Conservation (phyloP, 495 filamentous ascomycete species). For the Parathielavia hyrcaniae region DNA sequence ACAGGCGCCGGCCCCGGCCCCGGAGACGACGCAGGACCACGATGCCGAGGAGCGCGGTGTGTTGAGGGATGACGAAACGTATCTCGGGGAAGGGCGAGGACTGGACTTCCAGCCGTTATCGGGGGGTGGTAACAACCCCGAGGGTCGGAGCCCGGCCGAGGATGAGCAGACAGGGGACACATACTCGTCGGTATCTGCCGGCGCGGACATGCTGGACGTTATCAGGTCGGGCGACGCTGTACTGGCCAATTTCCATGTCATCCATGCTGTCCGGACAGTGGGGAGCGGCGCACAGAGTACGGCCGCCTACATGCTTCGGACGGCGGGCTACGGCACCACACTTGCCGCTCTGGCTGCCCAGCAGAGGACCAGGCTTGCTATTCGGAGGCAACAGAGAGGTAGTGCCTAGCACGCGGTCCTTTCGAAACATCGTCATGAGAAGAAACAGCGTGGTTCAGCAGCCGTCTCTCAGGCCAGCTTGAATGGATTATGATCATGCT, state of each 20-base stretch:
- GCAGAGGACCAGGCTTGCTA: slow-evolving; percentile 35
- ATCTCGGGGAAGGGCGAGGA: slow-evolving; percentile 36
- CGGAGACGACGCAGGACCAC: slow-evolving; percentile 52
- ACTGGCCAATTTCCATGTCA: slow-evolving; percentile 62
- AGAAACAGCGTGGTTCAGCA: neutral
- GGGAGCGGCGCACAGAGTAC: slow-evolving; percentile 50
- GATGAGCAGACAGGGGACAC: slow-evolving; percentile 42
- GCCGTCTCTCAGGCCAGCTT: neutral
- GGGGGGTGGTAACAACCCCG: slow-evolving; percentile 17
- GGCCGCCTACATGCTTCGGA: slow-evolving; percentile 46
- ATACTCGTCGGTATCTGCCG: slow-evolving; percentile 41
- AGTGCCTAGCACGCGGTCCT: slow-evolving; percentile 2
- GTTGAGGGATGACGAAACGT: slow-evolving; percentile 42
- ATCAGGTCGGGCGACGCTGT: slow-evolving; percentile 63
- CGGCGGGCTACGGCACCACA: slow-evolving; percentile 45
- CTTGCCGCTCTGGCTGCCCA: slow-evolving; percentile 43
- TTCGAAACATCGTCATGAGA: neutral
- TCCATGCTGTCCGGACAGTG: slow-evolving; percentile 59
- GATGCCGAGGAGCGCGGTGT: slow-evolving; percentile 81
- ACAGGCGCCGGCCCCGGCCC: slow-evolving; percentile 13
- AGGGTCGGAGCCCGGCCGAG: slow-evolving; percentile 27
- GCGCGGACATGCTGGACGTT: slow-evolving; percentile 46
- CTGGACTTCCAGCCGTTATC: slow-evolving; percentile 47
- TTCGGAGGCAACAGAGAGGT: slow-evolving; percentile 18
- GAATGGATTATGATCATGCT: slow-evolving; percentile 59